Base-by-base conservation (phyloP, 2,329 filamentous ascomycete species). In the Hirsutella thompsonii region DNA sequence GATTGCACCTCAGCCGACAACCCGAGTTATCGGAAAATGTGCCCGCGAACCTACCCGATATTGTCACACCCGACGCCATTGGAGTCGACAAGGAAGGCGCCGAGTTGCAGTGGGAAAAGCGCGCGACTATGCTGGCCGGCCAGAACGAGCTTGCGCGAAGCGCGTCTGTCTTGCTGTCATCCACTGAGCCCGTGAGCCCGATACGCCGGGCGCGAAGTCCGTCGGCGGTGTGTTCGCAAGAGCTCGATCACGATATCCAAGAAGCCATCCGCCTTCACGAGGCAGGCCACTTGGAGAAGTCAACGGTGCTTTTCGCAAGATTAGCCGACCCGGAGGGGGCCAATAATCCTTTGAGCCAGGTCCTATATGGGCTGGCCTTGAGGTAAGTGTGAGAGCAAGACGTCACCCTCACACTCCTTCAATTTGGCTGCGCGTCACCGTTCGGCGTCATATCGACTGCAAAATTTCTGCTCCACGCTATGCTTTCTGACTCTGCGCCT, bases 181-280 rank as follows among this genome's bases (percentile, higher is more conserved):
- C 52, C 47, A 26, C 52, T n/a, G 28, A 35, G 14, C 23, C 39
- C 20, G 30, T n/a, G 21, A 5, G 13, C 42, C 4, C 14, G 14
- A 18, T 18, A 16, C 14, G 32, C n/a, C 32, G 16, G 9, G 9
- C 5, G 11, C 14, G 32, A 3, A 4, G 32, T 16, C 32, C 37
- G 47, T 46, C 47, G 50, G 40, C 33, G 9, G 66, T 74, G 29
- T 71, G 67, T 40, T 68, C 67, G 37, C 67, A 73, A 55, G 62
- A 63, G 43, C 71, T 72, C 41, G 76, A 81, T 56, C 70, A 74
- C 44, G 80, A 85, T 60, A 94, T 98, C 44, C 90, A 95, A 62
- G 81, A 93, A 63, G 92, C 92, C n/a, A 98, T 98, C 57, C 75
- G 83, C 46, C 69, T 96, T 48, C 92, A 98, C 58, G 92, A 98